Conservation (phyloP, 2,329 filamentous ascomycete species). For the Dactylellina leptospora region DNA sequence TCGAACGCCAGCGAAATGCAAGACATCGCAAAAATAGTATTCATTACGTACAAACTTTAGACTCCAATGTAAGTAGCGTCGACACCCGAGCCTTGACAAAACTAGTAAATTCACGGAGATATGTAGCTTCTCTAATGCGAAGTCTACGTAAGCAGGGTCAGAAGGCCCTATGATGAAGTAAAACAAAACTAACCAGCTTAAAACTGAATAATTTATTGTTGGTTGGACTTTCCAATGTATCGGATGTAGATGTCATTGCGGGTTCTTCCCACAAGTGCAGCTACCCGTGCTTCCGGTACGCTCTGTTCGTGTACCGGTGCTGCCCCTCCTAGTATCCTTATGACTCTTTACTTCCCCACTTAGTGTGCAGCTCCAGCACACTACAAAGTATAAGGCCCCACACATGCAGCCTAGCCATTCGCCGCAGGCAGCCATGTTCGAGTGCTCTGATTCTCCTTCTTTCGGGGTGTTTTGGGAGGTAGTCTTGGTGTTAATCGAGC, state of each 20-base stretch:
- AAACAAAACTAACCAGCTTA: no score
- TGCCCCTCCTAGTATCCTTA: slow-evolving; percentile 23
- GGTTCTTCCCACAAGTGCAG: slow-evolving; percentile 22
- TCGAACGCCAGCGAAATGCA: no score
- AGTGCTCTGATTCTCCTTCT: slow-evolving; percentile 35
- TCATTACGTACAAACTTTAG: no score
- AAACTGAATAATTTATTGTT: no score
- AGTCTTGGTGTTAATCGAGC: slow-evolving; percentile 37
- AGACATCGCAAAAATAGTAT: no score
- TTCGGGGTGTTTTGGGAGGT: slow-evolving; percentile 1
- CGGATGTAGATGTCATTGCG: not conserved
- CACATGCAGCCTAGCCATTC: slow-evolving; percentile 49
- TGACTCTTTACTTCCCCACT: slow-evolving; percentile 49
- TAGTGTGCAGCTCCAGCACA: slow-evolving; percentile 50
- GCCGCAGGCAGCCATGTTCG: slow-evolving; percentile 40
- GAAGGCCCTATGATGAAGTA: no score
- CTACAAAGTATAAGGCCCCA: slow-evolving; percentile 38
- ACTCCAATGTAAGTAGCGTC: no score
- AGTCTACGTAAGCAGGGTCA: no score
- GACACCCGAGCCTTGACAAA: no score
- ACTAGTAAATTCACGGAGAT: no score
- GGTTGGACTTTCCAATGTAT: no score
- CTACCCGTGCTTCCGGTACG: slow-evolving; percentile 26
- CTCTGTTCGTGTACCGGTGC: slow-evolving; percentile 3
- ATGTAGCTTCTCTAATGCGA: no score